Percentiles rank a stretch among this genome's conserved stretches.
These are phyloP conservation scores for Shiraia sp. DNA, from an alignment of 2,329 filamentous ascomycete genomes.

Conservation along the genomic window DNA sequence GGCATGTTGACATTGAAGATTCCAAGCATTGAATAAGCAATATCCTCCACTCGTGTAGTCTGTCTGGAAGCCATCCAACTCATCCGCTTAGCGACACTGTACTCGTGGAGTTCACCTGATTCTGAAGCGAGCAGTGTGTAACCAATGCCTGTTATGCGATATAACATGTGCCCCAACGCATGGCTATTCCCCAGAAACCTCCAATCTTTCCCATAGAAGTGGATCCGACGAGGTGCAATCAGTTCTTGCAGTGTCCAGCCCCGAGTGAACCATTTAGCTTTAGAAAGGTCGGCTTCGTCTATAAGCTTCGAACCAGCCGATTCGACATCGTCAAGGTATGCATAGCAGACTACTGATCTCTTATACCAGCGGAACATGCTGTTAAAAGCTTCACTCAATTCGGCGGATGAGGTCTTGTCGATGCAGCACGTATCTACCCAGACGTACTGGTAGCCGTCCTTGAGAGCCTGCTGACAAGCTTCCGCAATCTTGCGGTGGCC, in stretches of 20 bases:
- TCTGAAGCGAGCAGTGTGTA: not conserved
- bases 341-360: slow-evolving; percentile 9
- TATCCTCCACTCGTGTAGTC: slow-evolving; percentile 28
- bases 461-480: slow-evolving; percentile 7
- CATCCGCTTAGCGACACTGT: slow-evolving; percentile 17
- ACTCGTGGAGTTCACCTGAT: not conserved
- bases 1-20: slow-evolving; percentile 36
- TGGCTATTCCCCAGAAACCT: slow-evolving; percentile 8
- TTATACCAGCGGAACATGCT: slow-evolving; percentile 15
- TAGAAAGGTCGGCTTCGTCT: not conserved
- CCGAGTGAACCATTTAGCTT: slow-evolving; percentile 14
- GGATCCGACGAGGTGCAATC: slow-evolving; percentile 9
- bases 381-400: slow-evolving; percentile 17
- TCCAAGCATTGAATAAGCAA: slow-evolving; percentile 37
- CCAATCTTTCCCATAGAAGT: slow-evolving; percentile 14
- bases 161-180: not conserved
- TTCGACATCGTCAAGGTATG: slow-evolving; percentile 8
- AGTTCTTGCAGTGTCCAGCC: slow-evolving; percentile 14
- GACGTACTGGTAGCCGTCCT: slow-evolving; percentile 4
- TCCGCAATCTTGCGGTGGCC: slow-evolving; percentile 8
- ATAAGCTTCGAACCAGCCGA: no score
- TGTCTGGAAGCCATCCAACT: slow-evolving; percentile 14
- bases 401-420: slow-evolving; percentile 11
- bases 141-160: not conserved
- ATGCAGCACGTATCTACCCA: slow-evolving; percentile 23